Conservation (phyloP, 805 yeast species). For the Kluyveromyces aestuarii region DNA sequence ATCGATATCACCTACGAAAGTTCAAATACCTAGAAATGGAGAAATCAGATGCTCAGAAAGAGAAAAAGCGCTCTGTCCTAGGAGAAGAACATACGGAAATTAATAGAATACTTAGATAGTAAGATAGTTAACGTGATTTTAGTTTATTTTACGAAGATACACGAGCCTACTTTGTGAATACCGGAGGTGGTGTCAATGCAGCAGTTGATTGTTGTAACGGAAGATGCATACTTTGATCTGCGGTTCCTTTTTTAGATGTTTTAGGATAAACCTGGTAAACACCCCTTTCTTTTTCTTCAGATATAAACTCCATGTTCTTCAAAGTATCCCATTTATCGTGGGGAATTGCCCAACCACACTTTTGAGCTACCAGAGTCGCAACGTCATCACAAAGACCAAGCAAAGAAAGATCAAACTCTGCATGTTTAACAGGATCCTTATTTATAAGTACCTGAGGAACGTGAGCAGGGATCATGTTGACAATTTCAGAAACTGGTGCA, state of each 20-base stretch:
- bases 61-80: too few species aligned
- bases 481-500: constrained; percentile 84
- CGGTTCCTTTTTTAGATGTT: neutral
- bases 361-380: constrained; percentile 52
- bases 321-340: constrained; percentile 40
- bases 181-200: constrained; percentile 1
- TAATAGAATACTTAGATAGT: too few species aligned
- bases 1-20: too few species aligned
- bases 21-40: too few species aligned
- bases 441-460: constrained; percentile 79
- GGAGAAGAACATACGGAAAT: too few species aligned
- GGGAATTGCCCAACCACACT: constrained; percentile 50
- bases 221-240: neutral
- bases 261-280: constrained; percentile 18
- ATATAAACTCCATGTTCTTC: constrained; percentile 14
- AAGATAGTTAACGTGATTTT: too few species aligned
- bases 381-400: constrained; percentile 81
- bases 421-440: constrained; percentile 63
- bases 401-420: constrained; percentile 68
- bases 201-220: constrained; percentile 3
- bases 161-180: neutral
- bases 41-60: too few species aligned
- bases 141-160: too few species aligned
- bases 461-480: constrained; percentile 58
- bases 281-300: constrained; percentile 23